A percentile compares a stretch with the other conserved stretches of the same genome.
Evolutionary conservation across 768 basidiomycete genomes (phyloP).

Genomic region (Agaricus bisporus): DNA sequence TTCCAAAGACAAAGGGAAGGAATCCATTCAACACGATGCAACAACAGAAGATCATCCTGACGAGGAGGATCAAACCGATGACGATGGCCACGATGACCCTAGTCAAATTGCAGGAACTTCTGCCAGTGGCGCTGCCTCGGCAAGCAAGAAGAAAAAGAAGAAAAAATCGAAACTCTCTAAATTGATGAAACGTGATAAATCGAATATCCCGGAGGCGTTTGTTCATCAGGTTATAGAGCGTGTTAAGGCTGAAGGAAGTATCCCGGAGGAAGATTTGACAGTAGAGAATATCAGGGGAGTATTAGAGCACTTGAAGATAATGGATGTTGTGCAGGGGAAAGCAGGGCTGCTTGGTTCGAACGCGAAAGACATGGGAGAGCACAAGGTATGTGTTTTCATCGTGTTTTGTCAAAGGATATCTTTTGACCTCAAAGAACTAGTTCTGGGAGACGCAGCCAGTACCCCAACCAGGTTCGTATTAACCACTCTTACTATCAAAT

Average conservation of each 20-base stretch:
- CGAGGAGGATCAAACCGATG: conserved; percentile 1
- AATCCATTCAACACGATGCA: not conserved
- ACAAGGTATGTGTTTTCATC: conserved; percentile 56
- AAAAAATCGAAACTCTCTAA: conserved; percentile 70
- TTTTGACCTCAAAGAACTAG: conserved; percentile 30
- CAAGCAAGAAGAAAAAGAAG: conserved; percentile 81
- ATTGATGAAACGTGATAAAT: conserved; percentile 31
- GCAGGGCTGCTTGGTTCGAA: conserved; percentile 65
- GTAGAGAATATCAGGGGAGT: conserved; percentile 63
- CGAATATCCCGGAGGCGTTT: conserved; percentile 52
- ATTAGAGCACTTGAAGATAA: conserved; percentile 73
- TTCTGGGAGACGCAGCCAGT: conserved; percentile 99
- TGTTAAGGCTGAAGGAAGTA: conserved; percentile 54
- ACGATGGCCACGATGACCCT: not conserved
- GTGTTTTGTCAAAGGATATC: not conserved
- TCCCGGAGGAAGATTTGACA: conserved; percentile 39
- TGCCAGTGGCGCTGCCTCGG: not conserved
- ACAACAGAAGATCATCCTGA: not conserved
- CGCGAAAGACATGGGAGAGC: conserved; percentile 78
- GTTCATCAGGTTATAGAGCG: conserved; percentile 63
- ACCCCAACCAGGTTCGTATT: conserved; percentile 63
- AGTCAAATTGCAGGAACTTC: conserved; percentile 15
- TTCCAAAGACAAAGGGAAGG: not conserved
- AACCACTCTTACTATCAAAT: not conserved
- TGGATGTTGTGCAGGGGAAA: conserved; percentile 83